Evolutionary conservation across 1,139 yeast species (phyloP), one percentile per base, ranked within the genome.

Genomic region (Protomyces gravidus): DNA sequence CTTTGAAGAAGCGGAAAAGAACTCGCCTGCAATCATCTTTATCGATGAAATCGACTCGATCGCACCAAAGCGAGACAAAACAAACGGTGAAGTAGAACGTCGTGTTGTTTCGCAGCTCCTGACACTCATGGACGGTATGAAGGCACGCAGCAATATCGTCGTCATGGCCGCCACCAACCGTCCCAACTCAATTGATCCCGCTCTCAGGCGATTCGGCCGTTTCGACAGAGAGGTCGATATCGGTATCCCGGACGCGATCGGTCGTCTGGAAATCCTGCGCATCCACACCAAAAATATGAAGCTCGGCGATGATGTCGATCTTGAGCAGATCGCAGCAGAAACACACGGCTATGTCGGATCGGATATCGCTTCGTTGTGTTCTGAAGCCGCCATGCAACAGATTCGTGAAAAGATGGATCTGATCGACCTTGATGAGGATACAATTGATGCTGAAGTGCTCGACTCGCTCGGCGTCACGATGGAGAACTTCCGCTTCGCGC

Each of bases 331-430:
- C 73, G 92, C 92, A 19, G 74, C 86, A 33, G 90, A 85, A 75
- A 92, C 99, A 33, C 98, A 92, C 72, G 98, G 98, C 78, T 92
- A 89, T 71, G 98, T 92, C 62, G 99, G 99, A 78, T 96, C 97
- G 58, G 92, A 85, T 79, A 76, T 85, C 67, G 92, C 90, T 1
- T 90, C 97, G 4, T 79, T 94, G 69, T 92, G 98, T 80, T 89
- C 97, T 25, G 99, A 94, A 77, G 98, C 98, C 64, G 99, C 98
- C 63, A 85, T 85, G 92, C 92, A 85, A 75, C 98, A 94, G 77
- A 92, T 92, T 71, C 89, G 98, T 78, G 99, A 92, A 77, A 92
- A 92, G 83, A 90, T 92, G 97, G 98, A 94, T 71, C 80, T 92
- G 67, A 94, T 94, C 68, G 98, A 94, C 72, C 80, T 94, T 68